phyloP scores from a whole-genome alignment of 2,329 filamentous ascomycete species.

The Grosmannia huntii region DNA sequence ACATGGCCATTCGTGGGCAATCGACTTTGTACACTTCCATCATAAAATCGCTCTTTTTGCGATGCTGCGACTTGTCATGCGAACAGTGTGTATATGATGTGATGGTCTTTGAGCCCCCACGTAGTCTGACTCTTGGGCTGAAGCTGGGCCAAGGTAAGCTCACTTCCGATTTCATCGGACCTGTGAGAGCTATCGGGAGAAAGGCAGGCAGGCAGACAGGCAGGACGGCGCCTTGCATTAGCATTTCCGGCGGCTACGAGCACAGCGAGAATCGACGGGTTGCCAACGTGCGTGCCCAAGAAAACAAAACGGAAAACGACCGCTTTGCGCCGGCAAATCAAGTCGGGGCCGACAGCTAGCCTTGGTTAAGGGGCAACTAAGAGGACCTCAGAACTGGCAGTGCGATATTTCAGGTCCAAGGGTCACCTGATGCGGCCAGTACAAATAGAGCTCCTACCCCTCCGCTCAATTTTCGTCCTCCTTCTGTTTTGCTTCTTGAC shows the following conservation, averaged over 20 bases:
- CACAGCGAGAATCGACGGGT: not conserved
- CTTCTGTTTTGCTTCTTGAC: not conserved
- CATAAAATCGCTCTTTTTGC: not conserved
- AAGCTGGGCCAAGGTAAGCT: not conserved
- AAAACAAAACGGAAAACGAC: not conserved
- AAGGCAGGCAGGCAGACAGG: not conserved
- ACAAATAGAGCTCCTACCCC: slow-evolving; percentile 3
- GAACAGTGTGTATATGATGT: not conserved
- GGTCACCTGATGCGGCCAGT: slow-evolving; percentile 1
- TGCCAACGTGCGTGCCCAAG: not conserved
- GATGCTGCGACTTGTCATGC: not conserved
- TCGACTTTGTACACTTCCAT: not conserved
- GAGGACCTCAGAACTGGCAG: not conserved
- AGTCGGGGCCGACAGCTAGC: not conserved
- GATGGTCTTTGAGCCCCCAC: not conserved
- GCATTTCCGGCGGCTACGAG: not conserved
- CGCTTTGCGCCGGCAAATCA: not conserved
- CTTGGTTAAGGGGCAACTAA: not conserved
- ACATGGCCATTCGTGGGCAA: not conserved
- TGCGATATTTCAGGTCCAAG: not conserved
- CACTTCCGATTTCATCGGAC: not conserved
- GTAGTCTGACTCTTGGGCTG: not conserved
- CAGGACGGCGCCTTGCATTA: not conserved
- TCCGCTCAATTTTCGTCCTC: not conserved
- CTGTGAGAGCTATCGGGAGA: not conserved